Base-by-base conservation (phyloP, 2,329 filamentous ascomycete genomes). In the Colletotrichum nymphaeae region DNA sequence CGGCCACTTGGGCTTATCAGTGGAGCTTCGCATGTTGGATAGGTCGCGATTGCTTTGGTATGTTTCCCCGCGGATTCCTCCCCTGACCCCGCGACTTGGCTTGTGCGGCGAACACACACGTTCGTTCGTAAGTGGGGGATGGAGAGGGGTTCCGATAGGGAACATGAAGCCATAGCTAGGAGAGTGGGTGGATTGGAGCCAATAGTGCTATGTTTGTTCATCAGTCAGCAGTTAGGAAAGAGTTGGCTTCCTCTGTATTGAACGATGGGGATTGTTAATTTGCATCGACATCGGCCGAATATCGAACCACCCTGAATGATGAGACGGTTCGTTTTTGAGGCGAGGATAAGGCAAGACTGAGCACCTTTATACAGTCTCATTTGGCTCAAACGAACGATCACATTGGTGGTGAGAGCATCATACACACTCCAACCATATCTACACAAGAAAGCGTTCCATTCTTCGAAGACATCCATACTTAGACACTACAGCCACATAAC, bases 51-150 rank as follows among this genome's bases (percentile, higher is more conserved):
- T 24, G n/a, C 22, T 14, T 7, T 55, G 30, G 14, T 7, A 26
- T 7, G 14, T 11, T 63, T 57, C 46, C 57, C 69, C 64, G 46
- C 69, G 57, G 49, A 14, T 63, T 52, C n/a, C 9, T 42, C 46
- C 46, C 32, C 16, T 9, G 30, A n/a, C 55, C 19, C 42, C 42
- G 12, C 26, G 26, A 28, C 19, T 16, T 6, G 28, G 42, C 6
- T 53, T 53, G 46, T 24, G 46, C 60, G 7, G 24, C 16, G 19
- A 22, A 49, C 42, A 49, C 9, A 32, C 5, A 9, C 14, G 8
- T 22, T 64, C 14, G 8, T 22, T 64, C 69, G 59, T 53, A 68
- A 69, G 59, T 72, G 69, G 66, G 69, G 66, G 59, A 60, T 19
- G 5, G 4, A 7, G 16, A n/a, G 16, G 26, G 53, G 30, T 26